Base-by-base conservation (phyloP, 2,329 filamentous ascomycete species). In the Xylaria sp. region DNA sequence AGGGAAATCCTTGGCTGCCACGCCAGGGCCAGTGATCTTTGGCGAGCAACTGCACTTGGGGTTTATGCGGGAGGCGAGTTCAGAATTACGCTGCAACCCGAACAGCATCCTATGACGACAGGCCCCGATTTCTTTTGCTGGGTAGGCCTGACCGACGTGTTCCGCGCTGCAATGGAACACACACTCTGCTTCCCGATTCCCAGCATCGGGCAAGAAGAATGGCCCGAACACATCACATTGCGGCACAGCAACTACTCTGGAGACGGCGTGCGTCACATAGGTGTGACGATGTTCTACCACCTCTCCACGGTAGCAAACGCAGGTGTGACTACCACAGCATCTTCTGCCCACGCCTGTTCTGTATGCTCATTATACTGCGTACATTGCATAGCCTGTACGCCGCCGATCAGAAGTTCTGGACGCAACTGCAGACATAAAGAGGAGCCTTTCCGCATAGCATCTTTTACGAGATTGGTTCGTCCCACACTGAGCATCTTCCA, bases 351-450 rank as follows among this genome's bases (percentile, higher is more conserved):
- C 57, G 52, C 39, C 39, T 37, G 28, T 23, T 39, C 39, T 50
- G 25, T 54, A 39, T 3, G 10, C 18, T 9, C 34, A 37, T 37
- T 37, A 28, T 28, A 28, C 28, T 28, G 28, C 28, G 34, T 37
- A 37, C 34, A 37, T 55, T 12, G 18, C 37, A 55, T 55, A 51
- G 37, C 13, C 28, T 68, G 64, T 59, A 65, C 55, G 63, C 23
- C 34, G 66, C 61, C 44, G 63, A 69, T 67, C 70, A 63, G 37
- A 71, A 52, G 68, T 60, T 69, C 63, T 71, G 69, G 63, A 64
- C 23, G 32, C 34, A 20, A 20, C 32, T 44, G 46, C 39, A 61
- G 61, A 68, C 51, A 28, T 50, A 54, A 15, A 59, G n/a, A 62
- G n/a, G 25, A 44, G 18, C n/a, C 58, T 52, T 64, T 61, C 55